Evolutionary conservation across 2,329 filamentous ascomycete genomes (phyloP).

Genomic region (Diaporthe batatas): DNA sequence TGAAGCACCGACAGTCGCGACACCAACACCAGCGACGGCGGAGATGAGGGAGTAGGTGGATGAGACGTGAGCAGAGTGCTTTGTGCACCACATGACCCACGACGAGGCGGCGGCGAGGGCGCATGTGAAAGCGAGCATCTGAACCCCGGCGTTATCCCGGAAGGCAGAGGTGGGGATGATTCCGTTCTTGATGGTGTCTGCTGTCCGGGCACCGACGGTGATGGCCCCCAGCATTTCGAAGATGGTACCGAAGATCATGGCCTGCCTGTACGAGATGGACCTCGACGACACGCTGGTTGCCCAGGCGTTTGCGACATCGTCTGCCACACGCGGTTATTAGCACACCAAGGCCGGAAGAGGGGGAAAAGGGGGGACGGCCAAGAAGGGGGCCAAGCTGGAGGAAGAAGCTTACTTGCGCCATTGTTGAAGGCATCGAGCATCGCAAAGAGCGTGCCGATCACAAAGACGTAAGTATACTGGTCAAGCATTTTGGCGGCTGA

Average conservation of each 20-base stretch:
- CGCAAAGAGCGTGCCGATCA: constrained; percentile 81
- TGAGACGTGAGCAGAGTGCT: constrained; percentile 79
- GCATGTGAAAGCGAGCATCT: constrained; percentile 76
- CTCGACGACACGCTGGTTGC: constrained; percentile 86
- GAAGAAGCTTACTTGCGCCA: constrained; percentile 72
- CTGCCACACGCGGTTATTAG: constrained; percentile 53
- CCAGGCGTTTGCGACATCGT: constrained; percentile 89
- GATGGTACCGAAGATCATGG: constrained; percentile 74
- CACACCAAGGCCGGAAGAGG: background rate
- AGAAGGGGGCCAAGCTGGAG: constrained; percentile 3
- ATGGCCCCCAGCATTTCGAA: constrained; percentile 79
- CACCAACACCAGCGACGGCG: constrained; percentile 76
- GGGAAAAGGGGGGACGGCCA: background rate
- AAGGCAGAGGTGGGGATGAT: constrained; percentile 75
- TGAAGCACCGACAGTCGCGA: constrained; percentile 73
- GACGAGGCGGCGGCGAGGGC: constrained; percentile 74
- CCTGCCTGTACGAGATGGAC: constrained; percentile 78
- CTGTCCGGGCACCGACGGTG: constrained; percentile 76
- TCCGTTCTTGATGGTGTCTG: constrained; percentile 84
- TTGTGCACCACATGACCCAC: constrained; percentile 87
- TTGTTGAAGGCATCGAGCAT: constrained; percentile 84
- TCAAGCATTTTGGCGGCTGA: constrained; percentile 66
- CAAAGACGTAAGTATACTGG: constrained; percentile 79
- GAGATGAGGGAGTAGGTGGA: constrained; percentile 80
- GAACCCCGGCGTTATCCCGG: constrained; percentile 71